Percentiles rank a stretch among this genome's conserved stretches.
Conservation (phyloP, 805 yeast genomes). For the Myxozyma melibiosi region DNA sequence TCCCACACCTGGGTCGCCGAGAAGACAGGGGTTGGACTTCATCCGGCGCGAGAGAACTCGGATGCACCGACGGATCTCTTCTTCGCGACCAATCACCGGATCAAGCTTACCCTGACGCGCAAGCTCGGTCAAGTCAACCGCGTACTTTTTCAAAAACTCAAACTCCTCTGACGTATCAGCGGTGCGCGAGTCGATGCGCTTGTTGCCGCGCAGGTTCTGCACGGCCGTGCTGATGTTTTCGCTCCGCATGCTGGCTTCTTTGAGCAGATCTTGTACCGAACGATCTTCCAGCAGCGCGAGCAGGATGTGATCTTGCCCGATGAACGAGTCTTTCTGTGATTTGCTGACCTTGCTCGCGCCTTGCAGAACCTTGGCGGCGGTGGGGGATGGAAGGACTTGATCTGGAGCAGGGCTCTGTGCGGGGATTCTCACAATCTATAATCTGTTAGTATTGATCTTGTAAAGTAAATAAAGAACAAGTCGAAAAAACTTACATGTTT, state of each 20-base stretch:
- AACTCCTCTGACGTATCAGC: constrained; percentile 86
- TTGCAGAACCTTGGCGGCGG: constrained; percentile 73
- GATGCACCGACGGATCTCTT: constrained; percentile 93
- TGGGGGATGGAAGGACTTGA: constrained; percentile 71
- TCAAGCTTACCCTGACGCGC: constrained; percentile 94
- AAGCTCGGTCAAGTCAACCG: constrained; percentile 88
- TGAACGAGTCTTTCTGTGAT: constrained; percentile 85
- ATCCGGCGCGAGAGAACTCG: constrained; percentile 96
- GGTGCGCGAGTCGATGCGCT: constrained; percentile 86
- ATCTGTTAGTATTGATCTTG: not conserved
- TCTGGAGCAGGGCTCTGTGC: constrained; percentile 88
- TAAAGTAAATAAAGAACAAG: not conserved
- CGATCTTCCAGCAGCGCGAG: constrained; percentile 82
- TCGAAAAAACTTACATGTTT: constrained; percentile 40
- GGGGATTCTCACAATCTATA: constrained; percentile 79
- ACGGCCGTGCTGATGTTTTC: constrained; percentile 79
- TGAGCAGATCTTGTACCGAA: constrained; percentile 67
- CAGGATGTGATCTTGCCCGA: constrained; percentile 92
- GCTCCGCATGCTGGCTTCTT: constrained; percentile 66
- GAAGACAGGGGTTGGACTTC: constrained; percentile 92
- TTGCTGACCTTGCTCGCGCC: constrained; percentile 76
- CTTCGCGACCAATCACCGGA: constrained; percentile 98
- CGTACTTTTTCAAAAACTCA: constrained; percentile 87
- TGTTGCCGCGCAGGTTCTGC: constrained; percentile 80
- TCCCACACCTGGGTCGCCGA: constrained; percentile 99